Conservation (phyloP, 1,139 yeast genomes). For the Suhomyces taliae region DNA sequence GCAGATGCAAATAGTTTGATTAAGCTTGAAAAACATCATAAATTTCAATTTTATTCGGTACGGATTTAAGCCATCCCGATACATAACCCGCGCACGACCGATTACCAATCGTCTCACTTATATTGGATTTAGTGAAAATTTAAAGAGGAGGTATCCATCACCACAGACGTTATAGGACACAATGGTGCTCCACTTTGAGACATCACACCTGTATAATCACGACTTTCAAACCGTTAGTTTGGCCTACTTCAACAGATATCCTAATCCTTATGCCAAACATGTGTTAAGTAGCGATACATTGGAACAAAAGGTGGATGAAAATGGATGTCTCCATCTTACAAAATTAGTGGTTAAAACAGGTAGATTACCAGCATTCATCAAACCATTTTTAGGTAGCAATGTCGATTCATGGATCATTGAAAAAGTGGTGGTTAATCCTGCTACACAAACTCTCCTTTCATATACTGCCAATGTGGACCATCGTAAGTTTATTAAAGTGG, state of each 20-base stretch:
- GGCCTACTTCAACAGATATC: conserved; percentile 83
- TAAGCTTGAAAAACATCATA: too few relatives aligned
- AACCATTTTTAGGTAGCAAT: conserved; percentile 71
- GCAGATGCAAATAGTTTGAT: too few relatives aligned
- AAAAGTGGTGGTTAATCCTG: conserved; percentile 72
- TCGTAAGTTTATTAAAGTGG: conserved; percentile 72
- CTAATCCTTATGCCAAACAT: conserved; percentile 89
- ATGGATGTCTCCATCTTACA: conserved; percentile 71
- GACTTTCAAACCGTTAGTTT: conserved; percentile 73
- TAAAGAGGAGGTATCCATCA: not conserved
- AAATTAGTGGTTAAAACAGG: conserved; percentile 79
- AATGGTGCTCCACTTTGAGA: conserved; percentile 71
- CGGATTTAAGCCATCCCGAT: not conserved
- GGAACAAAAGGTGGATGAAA: conserved; percentile 53
- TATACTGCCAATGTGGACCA: conserved; percentile 89
- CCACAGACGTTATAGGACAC: not conserved
- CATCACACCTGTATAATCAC: conserved; percentile 54
- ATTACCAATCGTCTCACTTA: conserved; percentile 4
- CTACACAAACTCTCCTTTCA: conserved; percentile 53
- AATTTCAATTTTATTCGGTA: not conserved
- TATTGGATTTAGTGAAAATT: conserved; percentile 5
- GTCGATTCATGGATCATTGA: conserved; percentile 86
- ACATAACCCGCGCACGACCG: conserved; percentile 5
- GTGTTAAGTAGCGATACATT: conserved; percentile 83
- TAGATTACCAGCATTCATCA: conserved; percentile 75